phyloP scores from a whole-genome alignment of 2,329 filamentous ascomycete species.

The Sordariomycetes sp. region DNA sequence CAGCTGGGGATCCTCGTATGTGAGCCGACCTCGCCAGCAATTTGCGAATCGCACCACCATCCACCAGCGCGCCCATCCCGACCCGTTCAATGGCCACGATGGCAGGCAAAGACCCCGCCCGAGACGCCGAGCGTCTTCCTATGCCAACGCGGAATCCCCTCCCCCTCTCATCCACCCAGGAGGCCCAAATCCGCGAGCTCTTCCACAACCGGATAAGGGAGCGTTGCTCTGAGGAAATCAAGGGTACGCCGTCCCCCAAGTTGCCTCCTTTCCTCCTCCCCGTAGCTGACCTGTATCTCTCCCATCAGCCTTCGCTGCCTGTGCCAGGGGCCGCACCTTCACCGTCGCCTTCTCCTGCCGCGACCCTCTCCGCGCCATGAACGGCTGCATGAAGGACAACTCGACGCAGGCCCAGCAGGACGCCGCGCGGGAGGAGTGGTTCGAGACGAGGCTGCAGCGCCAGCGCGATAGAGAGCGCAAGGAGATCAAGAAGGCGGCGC shows the following conservation, averaged over 20 bases:
- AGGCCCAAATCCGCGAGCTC: constrained; percentile 69
- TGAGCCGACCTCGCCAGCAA: not conserved
- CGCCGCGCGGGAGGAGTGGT: constrained; percentile 88
- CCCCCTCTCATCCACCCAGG: constrained; percentile 71
- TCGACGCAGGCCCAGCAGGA: constrained; percentile 81
- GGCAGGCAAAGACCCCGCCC: constrained; percentile 24
- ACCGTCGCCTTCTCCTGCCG: constrained; percentile 83
- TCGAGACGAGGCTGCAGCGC: constrained; percentile 63
- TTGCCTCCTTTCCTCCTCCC: not conserved
- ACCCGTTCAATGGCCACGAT: constrained; percentile 25
- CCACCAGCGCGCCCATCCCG: constrained; percentile 8
- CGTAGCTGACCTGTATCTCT: not conserved
- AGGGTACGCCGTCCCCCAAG: constrained; percentile 37
- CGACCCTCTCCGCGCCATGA: constrained; percentile 73
- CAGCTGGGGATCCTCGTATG: not conserved
- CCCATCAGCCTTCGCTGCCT: constrained; percentile 72
- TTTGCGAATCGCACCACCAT: constrained; percentile 1
- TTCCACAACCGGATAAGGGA: constrained; percentile 71
- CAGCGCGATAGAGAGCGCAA: constrained; percentile 56
- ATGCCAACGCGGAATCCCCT: constrained; percentile 66
- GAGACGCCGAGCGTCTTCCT: constrained; percentile 14
- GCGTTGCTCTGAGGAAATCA: constrained; percentile 68
- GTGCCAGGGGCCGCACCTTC: constrained; percentile 76
- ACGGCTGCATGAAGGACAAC: constrained; percentile 81
- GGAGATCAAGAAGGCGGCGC: constrained; percentile 42